Evolutionary conservation across 2,329 filamentous ascomycete genomes (phyloP).

Genomic region (Xylariaceae sp.): DNA sequence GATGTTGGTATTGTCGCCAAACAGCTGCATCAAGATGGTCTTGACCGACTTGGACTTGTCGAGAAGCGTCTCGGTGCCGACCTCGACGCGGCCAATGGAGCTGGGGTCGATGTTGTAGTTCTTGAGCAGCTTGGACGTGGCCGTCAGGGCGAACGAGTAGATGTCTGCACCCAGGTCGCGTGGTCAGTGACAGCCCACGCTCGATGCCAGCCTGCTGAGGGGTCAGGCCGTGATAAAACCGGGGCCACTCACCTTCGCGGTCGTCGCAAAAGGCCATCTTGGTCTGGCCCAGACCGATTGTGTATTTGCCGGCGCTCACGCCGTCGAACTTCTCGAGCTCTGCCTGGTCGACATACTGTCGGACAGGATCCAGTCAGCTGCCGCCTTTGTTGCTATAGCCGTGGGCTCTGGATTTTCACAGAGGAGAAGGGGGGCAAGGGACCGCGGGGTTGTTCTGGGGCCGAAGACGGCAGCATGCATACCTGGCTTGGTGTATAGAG

Average conservation of each 20-base stretch:
- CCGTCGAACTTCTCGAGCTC: conserved; percentile 87
- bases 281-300: conserved; percentile 85
- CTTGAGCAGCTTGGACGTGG: conserved; percentile 70
- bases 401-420: too few relatives aligned
- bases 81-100: conserved; percentile 76
- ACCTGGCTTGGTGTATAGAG: conserved; percentile 87
- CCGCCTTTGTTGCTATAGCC: too few relatives aligned
- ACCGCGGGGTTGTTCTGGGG: conserved; percentile 1
- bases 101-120: conserved; percentile 82
- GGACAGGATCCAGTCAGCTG: conserved; percentile 20
- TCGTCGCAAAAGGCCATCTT: conserved; percentile 93
- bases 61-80: conserved; percentile 80
- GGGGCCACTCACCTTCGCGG: conserved; percentile 65
- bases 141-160: conserved; percentile 81
- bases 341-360: conserved; percentile 76
- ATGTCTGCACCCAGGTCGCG: conserved; percentile 59
- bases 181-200: conserved; percentile 3
- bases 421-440: neutral
- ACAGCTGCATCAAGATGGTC: conserved; percentile 83
- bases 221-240: neutral
- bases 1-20: conserved; percentile 78
- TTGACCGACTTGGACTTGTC: conserved; percentile 93
- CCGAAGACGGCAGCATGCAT: conserved; percentile 24
- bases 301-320: conserved; percentile 80
- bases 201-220: neutral